Base-by-base conservation (phyloP, 495 filamentous ascomycete genomes). In the Amniculicola lignicola region DNA sequence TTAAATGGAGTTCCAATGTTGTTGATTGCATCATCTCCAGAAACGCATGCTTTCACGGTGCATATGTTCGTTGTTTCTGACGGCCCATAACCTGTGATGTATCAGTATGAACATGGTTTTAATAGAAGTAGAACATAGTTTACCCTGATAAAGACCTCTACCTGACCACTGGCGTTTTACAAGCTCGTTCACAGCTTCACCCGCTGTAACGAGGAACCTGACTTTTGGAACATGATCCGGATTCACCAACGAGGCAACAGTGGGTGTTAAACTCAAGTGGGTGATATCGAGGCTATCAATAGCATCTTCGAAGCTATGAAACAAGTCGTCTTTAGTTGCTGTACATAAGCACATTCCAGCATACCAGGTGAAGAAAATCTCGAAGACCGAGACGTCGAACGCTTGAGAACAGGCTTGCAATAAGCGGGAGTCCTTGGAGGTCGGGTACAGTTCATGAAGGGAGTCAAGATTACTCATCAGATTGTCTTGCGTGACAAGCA, bases 341-440 rank as follows among this genome's bases (percentile, higher is more conserved):
- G 85, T 80, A 63, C 84, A 90, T 19, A 92, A 72, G 54, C 81
- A 82, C 70, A 88, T 83, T n/a, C 85, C 86, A 28, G 74, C 74
- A 19, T 76, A 76, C 87, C 85, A 90, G 9, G 88, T 69, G 54
- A 87, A 89, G 62, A 91, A 89, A 14, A 89, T 84, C 57, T 90
- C 88, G 58, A 89, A 89, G 1, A 92, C 84, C 1, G 85, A 89
- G 15, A 88, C 79, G 64, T 88, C 84, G 62, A 89, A 91, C 14
- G 81, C 82, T 63, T 86, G 82, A 0, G 84, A 86, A 59, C 82
- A 89, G 7, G 85, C 80, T 62, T 90, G 87, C 2, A 94, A 68
- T 19, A 90, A 68, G 24, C 78, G 76, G 0, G 81, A 74, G 3
- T 65, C 64, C 2, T 63, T 49, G 0, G 61, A 50, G 0, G 70